Evolutionary conservation across 2,329 filamentous ascomycete species (phyloP).

Genomic region (Phyllosticta citriasiana): DNA sequence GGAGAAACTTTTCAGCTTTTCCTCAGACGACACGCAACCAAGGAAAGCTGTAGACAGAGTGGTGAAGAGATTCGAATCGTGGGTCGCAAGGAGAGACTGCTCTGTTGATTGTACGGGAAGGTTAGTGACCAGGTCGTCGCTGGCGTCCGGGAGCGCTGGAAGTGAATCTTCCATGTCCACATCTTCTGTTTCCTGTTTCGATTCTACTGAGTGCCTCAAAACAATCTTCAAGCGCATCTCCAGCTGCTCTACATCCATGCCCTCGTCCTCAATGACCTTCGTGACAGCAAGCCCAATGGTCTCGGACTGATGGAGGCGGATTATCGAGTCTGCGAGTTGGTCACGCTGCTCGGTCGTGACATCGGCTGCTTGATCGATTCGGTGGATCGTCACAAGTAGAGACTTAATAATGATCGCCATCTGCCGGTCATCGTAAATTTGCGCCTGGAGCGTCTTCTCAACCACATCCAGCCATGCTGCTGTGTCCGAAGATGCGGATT

Average conservation of each 20-base stretch:
- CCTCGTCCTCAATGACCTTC: constrained; percentile 54
- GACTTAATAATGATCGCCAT: constrained; percentile 55
- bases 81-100: constrained; percentile 19
- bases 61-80: constrained; percentile 19
- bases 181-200: constrained; percentile 32
- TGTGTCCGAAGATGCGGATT: constrained; percentile 1
- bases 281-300: constrained; percentile 49
- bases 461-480: constrained; percentile 32
- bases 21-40: constrained; percentile 17
- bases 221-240: constrained; percentile 66
- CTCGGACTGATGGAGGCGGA: constrained; percentile 21
- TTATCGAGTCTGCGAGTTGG: constrained; percentile 23
- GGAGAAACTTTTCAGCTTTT: constrained; percentile 35
- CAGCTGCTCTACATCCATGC: constrained; percentile 63
- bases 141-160: constrained; percentile 9
- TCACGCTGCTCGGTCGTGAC: constrained; percentile 34
- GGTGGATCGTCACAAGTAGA: constrained; percentile 50
- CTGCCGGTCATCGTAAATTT: constrained; percentile 54
- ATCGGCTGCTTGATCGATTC: constrained; percentile 48
- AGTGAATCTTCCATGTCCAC: constrained; percentile 38
- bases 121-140: constrained; percentile 12
- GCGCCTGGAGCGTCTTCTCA: constrained; percentile 50
- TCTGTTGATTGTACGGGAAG: constrained; percentile 19
- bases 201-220: constrained; percentile 38
- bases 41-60: constrained; percentile 21